Evolutionary conservation across 2,329 filamentous ascomycete genomes (phyloP), one percentile per base, ranked within the genome.

Genomic region (Cephalotrichum gorgonifer): DNA sequence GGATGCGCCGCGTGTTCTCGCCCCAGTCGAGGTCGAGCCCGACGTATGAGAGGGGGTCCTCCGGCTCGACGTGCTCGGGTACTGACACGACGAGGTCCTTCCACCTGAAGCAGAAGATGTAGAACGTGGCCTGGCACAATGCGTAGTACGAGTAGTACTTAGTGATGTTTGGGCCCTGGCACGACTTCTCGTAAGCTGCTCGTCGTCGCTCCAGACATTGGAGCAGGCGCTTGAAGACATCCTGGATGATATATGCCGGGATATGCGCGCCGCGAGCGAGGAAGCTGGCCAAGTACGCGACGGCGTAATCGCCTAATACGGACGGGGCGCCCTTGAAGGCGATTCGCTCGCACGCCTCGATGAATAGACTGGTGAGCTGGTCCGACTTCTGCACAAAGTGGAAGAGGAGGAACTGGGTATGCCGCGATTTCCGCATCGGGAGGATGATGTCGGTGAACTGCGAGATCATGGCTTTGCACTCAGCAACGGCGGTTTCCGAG

Each of bases 71-170:
- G 52, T 67, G 72, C 52, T 81, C 74, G 2, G 78, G 71, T 3
- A 76, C 77, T 2, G 78, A 75, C 20, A 78, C 72, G 50, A 88
- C 85, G 43, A 98, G 74, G 60, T 97, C 91, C 53, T 88, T 85
- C 93, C 93, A 98, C 49, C 93, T 83, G 73, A 98, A 98, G 71
- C 93, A 98, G 61, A 95, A 96, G 51, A 95, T 91, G 69, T 96
- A 96, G 23, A 96, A 77, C 3, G 94, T 73, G 1, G 89, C 89
- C 64, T 96, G 90, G n/a, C 86, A 81, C 44, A 89, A 81, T 17
- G 86, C 83, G 64, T 96, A 96, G 66, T 94, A 95, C 14, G 85
- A 80, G 44, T 83, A 81, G 61, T 91, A 95, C 43, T 85, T 83
- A 53, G 84, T 82, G 50, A 94, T 76, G 62, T 98, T 89, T 0